Evolutionary conservation across 805 yeast genomes (phyloP).

Genomic region (Starmerella kuoi): DNA sequence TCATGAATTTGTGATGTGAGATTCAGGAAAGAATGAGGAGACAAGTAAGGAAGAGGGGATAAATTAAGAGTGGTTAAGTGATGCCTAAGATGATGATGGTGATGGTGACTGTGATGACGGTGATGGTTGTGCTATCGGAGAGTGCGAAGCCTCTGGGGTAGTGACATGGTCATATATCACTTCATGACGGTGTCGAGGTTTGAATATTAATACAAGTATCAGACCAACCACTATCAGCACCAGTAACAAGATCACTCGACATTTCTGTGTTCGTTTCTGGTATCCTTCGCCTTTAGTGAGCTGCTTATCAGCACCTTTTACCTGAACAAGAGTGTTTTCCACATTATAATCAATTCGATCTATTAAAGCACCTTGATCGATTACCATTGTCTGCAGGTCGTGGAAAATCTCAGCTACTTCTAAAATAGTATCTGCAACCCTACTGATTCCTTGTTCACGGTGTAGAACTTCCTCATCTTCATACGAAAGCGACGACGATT

Average conservation of each 20-base stretch:
- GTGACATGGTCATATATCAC: conserved; percentile 15
- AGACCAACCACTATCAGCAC: conserved; percentile 59
- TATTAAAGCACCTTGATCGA: conserved; percentile 88
- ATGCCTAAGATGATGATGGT: no score
- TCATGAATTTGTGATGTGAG: no score
- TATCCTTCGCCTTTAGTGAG: conserved; percentile 62
- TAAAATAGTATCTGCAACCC: conserved; percentile 83
- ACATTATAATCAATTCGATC: conserved; percentile 91
- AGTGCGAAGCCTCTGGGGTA: no score
- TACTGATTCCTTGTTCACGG: conserved; percentile 80
- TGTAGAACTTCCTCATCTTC: conserved; percentile 38
- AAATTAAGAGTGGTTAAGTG: no score
- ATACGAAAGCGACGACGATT: conserved; percentile 23
- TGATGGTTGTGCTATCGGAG: no score
- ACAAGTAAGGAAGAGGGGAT: no score
- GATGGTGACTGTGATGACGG: no score
- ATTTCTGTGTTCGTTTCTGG: conserved; percentile 81
- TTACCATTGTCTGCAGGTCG: conserved; percentile 81
- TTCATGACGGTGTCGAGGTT: conserved; percentile 26
- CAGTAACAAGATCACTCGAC: conserved; percentile 70
- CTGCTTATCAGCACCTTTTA: conserved; percentile 68
- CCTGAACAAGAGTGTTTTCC: conserved; percentile 62
- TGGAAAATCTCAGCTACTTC: conserved; percentile 88
- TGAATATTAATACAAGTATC: conserved; percentile 56
- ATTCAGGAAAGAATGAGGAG: no score